Base-by-base conservation (phyloP, 2,329 filamentous ascomycete species). In the Ampelomyces quisqualis region DNA sequence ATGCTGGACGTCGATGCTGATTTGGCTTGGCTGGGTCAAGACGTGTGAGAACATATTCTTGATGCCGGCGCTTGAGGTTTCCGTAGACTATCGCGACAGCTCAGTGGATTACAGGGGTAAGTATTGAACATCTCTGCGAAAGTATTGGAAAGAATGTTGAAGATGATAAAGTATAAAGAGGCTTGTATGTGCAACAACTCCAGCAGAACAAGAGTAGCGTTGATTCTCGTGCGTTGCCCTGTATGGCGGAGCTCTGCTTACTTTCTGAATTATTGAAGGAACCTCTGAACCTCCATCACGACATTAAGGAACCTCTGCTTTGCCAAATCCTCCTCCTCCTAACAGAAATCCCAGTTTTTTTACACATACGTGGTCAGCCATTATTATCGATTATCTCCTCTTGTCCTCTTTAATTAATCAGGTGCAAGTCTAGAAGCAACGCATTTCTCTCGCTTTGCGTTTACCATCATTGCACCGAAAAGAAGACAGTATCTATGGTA, bases 131-230 rank as follows among this genome's bases (percentile, higher is more conserved):
- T 31, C 9, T 11, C 17, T 17, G 19, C 29, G 29, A 17, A 19
- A 11, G 15, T 20, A 17, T 4, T 19, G 17, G 15, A 31, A 17
- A 11, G 17, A 20, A 6, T 3, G 6, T 31, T 18, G 13, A 7
- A 17, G 9, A 3, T 21, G 14, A 10, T 22, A n/a, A 31, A 18
- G 22, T 40, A 40, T 40, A 40, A 40, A 30, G 26, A 17, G n/a
- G 24, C 5, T n/a, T n/a, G 4, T 6, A 9, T 17, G 9, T 17
- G 10, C 18, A n/a, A 17, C n/a, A 17, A 11, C 8, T 17, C 18
- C 6, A 19, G 72, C 54, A 75, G 69, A 32, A 19, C 29, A 40
- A 38, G 44, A 50, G 40, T 47, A 53, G 49, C 49, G 47, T 34
- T 39, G n/a, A 45, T 10, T 29, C 27, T 4, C 38, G 29, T 31